Conservation (phyloP, 2,329 filamentous ascomycete species). For the Aspergillus luchuensis region DNA sequence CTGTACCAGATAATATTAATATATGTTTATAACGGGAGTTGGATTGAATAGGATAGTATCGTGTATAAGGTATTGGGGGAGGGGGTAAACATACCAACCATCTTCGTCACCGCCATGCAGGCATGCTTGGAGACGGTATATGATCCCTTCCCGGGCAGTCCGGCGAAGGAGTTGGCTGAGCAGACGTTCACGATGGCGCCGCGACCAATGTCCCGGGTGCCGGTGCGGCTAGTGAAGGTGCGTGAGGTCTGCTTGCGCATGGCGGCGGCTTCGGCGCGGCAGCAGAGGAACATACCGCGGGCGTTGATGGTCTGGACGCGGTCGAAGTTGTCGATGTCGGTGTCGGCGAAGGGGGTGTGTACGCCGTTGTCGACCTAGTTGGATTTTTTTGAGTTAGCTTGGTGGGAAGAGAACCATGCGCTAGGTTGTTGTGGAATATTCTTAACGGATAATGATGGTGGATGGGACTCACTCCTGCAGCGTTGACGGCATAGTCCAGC, state of each 20-base stretch:
- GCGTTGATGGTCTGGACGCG: conserved; percentile 1
- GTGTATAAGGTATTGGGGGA: too few relatives aligned
- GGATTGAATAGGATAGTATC: too few relatives aligned
- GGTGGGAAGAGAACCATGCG: too few relatives aligned
- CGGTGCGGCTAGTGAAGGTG: background rate
- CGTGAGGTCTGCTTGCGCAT: conserved; percentile 4
- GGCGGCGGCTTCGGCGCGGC: background rate
- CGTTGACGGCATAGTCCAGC: too few relatives aligned
- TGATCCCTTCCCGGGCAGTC: background rate
- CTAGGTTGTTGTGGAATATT: background rate
- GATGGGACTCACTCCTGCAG: too few relatives aligned
- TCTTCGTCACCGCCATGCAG: conserved; percentile 3
- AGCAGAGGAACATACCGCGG: conserved; percentile 4
- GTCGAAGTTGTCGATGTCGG: conserved; percentile 7
- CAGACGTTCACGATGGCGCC: conserved; percentile 6
- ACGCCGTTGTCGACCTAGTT: conserved; percentile 10
- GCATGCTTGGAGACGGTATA: conserved; percentile 12
- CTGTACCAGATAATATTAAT: background rate
- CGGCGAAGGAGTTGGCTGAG: conserved; percentile 1
- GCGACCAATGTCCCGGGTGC: conserved; percentile 2
- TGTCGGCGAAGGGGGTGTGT: background rate
- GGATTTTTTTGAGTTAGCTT: too few relatives aligned
- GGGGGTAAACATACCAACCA: background rate
- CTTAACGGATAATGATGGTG: background rate
- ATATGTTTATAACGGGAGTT: too few relatives aligned